These are phyloP conservation scores for Flaveria trinervia DNA, from an alignment of 129 eudicot species.

Conservation along the genomic window DNA sequence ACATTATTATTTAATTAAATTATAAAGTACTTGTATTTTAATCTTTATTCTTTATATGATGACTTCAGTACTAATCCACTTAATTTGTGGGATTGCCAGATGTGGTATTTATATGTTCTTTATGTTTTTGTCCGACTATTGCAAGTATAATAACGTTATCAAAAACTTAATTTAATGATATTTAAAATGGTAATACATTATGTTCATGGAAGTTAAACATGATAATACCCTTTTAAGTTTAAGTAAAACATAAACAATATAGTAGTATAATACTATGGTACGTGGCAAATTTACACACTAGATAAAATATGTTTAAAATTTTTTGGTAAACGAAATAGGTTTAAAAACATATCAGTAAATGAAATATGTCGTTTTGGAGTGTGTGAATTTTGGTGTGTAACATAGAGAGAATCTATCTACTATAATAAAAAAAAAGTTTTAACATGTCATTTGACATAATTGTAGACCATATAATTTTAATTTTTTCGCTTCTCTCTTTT, in stretches of 20 bases:
- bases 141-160: slow-evolving; percentile 6
- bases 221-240: not conserved
- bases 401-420: not conserved
- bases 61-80: slow-evolving; percentile 42
- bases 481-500: too few relatives aligned
- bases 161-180: not conserved
- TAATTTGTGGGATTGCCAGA: slow-evolving; percentile 34
- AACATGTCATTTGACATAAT: too few relatives aligned
- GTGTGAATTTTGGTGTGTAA: not conserved
- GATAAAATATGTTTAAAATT: too few relatives aligned
- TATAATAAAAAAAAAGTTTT: too few relatives aligned
- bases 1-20: slow-evolving; percentile 18
- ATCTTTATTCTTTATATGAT: slow-evolving; percentile 20
- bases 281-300: too few relatives aligned
- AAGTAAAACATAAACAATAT: not conserved
- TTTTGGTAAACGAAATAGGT: too few relatives aligned
- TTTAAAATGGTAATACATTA: not conserved
- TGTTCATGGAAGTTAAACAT: not conserved
- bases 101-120: slow-evolving; percentile 5
- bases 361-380: not conserved
- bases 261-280: too few relatives aligned
- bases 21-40: slow-evolving; percentile 25
- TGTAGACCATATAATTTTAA: too few relatives aligned
- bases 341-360: too few relatives aligned
- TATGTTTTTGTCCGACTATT: not conserved